phyloP scores from a whole-genome alignment of 108 stramenopile genomes.

The Pelagomonas calceolata region DNA sequence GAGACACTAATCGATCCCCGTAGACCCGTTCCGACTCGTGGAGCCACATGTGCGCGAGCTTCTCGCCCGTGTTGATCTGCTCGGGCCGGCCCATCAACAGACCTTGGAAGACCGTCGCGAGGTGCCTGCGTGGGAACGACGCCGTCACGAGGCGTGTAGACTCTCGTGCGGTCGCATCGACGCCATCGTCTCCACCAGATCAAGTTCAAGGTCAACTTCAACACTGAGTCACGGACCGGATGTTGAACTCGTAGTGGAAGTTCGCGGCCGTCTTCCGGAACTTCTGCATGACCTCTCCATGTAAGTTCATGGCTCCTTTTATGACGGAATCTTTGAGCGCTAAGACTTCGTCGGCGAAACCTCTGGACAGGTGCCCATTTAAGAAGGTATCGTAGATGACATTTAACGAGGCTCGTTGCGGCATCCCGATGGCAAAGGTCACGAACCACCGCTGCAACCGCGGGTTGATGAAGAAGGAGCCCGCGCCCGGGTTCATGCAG shows the following conservation, averaged over 20 bases:
- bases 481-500: constrained; percentile 58
- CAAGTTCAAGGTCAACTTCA: too few species aligned
- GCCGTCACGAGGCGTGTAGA: too few species aligned
- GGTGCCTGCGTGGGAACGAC: too few species aligned
- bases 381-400: constrained; percentile 57
- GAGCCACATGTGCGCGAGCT: constrained; percentile 56
- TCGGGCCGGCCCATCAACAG: constrained; percentile 38
- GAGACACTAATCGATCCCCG: constrained; percentile 57
- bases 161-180: too few species aligned
- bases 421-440: constrained; percentile 44
- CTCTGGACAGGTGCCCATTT: constrained; percentile 39
- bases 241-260: constrained; percentile 70
- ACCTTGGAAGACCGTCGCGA: constrained; percentile 58
- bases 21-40: constrained; percentile 64
- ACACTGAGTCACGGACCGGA: too few species aligned
- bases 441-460: constrained; percentile 47
- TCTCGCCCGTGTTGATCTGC: constrained; percentile 37
- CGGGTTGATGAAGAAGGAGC: constrained; percentile 45
- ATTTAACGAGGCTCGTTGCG: constrained; percentile 36
- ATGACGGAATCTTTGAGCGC: constrained; percentile 29
- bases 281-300: constrained; percentile 28
- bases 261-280: constrained; percentile 58
- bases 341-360: constrained; percentile 19
- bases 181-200: too few species aligned
- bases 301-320: constrained; percentile 43